Base-by-base conservation (phyloP, 2,329 filamentous ascomycete genomes). In the Aspergillus carbonarius region DNA sequence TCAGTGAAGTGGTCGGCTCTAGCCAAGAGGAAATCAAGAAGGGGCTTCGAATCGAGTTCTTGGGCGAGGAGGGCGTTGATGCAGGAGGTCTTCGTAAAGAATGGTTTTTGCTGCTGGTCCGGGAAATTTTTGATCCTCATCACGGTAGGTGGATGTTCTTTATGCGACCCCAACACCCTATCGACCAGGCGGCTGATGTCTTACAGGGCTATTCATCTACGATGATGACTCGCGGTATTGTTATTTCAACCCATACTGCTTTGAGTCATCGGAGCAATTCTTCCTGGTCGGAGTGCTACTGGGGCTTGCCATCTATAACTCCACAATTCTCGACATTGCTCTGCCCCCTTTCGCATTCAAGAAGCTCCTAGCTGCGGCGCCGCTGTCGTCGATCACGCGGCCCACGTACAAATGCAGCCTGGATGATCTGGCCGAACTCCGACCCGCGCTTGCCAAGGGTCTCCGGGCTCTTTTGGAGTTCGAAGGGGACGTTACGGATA, bases 291-390 rank as follows among this genome's bases (percentile, higher is more conserved):
- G 93, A 0, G 91, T 95, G 12, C 83, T 96, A 7, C 83, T 97
- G 55, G 93, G 93, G 0, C 80, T 97, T 59, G 93, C 93, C 13
- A 96, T 97, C 61, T 96, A 96, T 77, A 96, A 97, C 74, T 96
- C 91, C 2, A 96, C 91, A 0, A 96, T 96, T 65, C 80, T 97
- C 17, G 93, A 96, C 70, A 85, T 96, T 50, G 90, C 91, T 1
- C 82, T 97, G 18, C 93, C 93, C 1, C 90, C 92, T 0, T 96
- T 96, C 72, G 88, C 90, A 1, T 97, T 96, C 71, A 88, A 91
- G 64, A 96, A 96, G 73, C 82, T 97, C 18, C 81, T 96, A 40
- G 87, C 90, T 3, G 86, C 91, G 8, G 89, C 88, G 1, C 79
- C 81, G 17, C 80, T 82, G 25, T 82, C 83, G 1, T 83, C 86